These are phyloP conservation scores for Physcomitrellopsis africana DNA, from an alignment of 225 moss, liverwort and hornwort species.

Conservation along the genomic window DNA sequence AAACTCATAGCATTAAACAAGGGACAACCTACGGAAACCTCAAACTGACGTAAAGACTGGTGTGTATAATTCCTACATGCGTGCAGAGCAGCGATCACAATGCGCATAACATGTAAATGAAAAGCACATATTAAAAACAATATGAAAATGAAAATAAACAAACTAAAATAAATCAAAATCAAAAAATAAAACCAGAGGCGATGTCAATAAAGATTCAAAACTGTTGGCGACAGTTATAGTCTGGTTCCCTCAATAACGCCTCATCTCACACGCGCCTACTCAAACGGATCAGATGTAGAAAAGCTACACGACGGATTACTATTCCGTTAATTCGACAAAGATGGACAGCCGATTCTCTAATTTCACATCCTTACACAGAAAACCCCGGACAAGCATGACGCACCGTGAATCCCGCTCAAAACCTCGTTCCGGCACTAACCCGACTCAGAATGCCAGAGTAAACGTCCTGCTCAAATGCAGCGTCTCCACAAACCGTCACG, in stretches of 20 bases:
- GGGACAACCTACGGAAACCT: conserved; percentile 9
- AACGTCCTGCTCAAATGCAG: accelerated
- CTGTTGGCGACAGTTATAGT: not conserved
- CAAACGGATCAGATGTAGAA: not conserved
- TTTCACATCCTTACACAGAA: not conserved
- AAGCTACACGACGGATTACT: not conserved
- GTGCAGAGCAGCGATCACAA: not conserved
- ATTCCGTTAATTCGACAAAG: not conserved
- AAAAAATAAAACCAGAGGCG: no score
- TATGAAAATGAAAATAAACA: no score
- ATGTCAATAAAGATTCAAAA: conserved; percentile 8
- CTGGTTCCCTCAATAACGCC: not conserved
- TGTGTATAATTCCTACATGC: conserved; percentile 1
- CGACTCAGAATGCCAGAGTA: conserved; percentile 8
- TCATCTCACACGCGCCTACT: not conserved
- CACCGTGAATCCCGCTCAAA: conserved; percentile 28
- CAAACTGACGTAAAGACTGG: conserved; percentile 1
- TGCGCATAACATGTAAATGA: not conserved
- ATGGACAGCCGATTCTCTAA: conserved; percentile 1
- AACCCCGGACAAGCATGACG: conserved; percentile 18
- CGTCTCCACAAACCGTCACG: not conserved
- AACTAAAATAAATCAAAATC: no score
- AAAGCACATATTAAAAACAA: no score
- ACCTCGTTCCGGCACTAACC: conserved; percentile 19
- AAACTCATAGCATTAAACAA: conserved; percentile 16